These are phyloP conservation scores for Coprinopsis sp. DNA, from an alignment of 768 basidiomycete genomes.

Conservation along the genomic window DNA sequence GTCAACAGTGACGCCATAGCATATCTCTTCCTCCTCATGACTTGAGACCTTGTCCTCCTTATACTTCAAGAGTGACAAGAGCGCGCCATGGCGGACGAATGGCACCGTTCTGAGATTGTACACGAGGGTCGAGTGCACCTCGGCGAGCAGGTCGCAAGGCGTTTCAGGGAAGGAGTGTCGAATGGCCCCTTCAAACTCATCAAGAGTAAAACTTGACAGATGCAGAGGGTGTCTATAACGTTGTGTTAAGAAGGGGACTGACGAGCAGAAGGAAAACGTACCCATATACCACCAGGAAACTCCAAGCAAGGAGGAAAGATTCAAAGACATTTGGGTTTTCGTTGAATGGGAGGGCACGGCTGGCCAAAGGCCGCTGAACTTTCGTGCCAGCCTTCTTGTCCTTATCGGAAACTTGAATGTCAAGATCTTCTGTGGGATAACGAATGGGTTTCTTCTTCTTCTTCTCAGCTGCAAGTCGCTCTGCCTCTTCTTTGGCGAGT, in stretches of 20 bases:
- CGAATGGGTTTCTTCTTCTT: conserved; percentile 88
- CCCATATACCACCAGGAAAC: conserved; percentile 93
- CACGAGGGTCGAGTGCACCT: conserved; percentile 85
- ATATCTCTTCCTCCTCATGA: conserved; percentile 35
- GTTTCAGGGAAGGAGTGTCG: conserved; percentile 68
- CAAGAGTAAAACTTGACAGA: conserved; percentile 84
- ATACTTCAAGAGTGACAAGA: conserved; percentile 55
- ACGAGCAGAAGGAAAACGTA: conserved; percentile 33
- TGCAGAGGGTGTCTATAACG: conserved; percentile 72
- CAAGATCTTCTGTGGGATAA: conserved; percentile 91
- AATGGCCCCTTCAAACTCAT: conserved; percentile 87
- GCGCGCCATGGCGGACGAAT: conserved; percentile 70
- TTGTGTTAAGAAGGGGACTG: conserved; percentile 11
- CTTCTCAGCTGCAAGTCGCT: conserved; percentile 67
- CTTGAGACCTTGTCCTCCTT: conserved; percentile 40
- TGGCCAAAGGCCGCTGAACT: conserved; percentile 62
- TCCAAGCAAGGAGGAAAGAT: conserved; percentile 87
- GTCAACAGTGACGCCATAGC: conserved; percentile 57
- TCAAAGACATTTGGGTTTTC: conserved; percentile 67
- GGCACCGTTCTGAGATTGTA: conserved; percentile 84
- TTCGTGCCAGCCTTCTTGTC: conserved; percentile 77
- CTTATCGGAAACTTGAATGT: conserved; percentile 73
- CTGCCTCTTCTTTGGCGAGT: conserved; percentile 65
- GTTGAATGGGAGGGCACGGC: conserved; percentile 64
- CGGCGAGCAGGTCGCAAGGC: conserved; percentile 73